phyloP scores from a whole-genome alignment of 2,329 filamentous ascomycete species.

The Cryphonectria japonica region DNA sequence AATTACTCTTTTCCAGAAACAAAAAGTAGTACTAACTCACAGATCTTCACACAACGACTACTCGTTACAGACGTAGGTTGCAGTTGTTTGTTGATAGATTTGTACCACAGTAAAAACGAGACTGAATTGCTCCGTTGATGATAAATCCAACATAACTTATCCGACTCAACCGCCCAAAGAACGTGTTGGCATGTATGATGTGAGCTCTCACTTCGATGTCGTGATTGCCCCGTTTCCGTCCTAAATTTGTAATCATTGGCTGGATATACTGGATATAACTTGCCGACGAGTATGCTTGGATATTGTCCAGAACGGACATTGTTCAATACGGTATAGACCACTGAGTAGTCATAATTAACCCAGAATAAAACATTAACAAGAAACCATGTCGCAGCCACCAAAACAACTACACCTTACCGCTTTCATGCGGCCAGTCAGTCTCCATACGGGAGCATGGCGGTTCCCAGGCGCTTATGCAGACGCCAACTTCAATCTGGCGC shows the following conservation, averaged over 20 bases:
- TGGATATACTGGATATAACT: neutral
- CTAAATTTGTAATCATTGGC: conserved; percentile 15
- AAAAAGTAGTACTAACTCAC: too few relatives aligned
- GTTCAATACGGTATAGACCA: neutral
- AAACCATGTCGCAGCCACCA: conserved; percentile 24
- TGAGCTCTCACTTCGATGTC: conserved; percentile 13
- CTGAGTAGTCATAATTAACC: too few relatives aligned
- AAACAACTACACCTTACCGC: conserved; percentile 58
- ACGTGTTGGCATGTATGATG: neutral
- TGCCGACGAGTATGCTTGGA: neutral
- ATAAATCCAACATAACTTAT: neutral
- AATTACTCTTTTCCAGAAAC: too few relatives aligned
- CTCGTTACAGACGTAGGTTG: too few relatives aligned
- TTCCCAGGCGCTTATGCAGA: conserved; percentile 59
- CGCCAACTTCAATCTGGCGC: conserved; percentile 60
- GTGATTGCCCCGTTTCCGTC: neutral
- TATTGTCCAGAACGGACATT: neutral
- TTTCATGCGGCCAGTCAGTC: conserved; percentile 61
- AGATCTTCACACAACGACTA: too few relatives aligned
- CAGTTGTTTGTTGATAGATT: neutral
- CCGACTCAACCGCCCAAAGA: neutral
- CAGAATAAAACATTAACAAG: neutral
- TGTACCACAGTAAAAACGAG: neutral
- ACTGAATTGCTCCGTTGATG: neutral
- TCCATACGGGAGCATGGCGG: conserved; percentile 61